Evolutionary conservation across 306 rosid species (phyloP).

Genomic region (Fragaria vesca): DNA sequence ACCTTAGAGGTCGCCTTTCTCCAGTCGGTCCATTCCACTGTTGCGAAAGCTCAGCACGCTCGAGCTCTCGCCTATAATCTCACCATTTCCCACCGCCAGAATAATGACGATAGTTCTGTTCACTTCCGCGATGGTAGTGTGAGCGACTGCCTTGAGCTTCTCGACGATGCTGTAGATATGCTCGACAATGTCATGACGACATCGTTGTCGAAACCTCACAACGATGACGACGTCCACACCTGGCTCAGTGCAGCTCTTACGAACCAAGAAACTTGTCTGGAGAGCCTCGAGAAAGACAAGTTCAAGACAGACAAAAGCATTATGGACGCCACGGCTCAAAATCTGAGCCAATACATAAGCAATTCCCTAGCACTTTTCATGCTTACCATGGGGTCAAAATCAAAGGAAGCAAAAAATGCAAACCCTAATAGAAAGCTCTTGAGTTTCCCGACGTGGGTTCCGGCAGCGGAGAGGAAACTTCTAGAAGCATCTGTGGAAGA

Average conservation of each 20-base stretch:
- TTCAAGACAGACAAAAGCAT: neutral
- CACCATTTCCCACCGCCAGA: conserved; percentile 7
- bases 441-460: conserved; percentile 32
- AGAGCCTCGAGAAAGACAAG: conserved; percentile 16
- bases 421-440: conserved; percentile 15
- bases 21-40: conserved; percentile 22
- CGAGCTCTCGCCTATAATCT: conserved; percentile 28
- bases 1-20: conserved; percentile 9
- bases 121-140: neutral
- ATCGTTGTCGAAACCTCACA: neutral
- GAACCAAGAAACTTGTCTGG: conserved; percentile 38
- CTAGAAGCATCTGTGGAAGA: conserved; percentile 25
- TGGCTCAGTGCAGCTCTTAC: conserved; percentile 46
- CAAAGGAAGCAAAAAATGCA: neutral
- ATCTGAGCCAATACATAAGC: conserved; percentile 19
- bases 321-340: conserved; percentile 10
- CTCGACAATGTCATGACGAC: conserved; percentile 23
- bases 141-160: conserved; percentile 35
- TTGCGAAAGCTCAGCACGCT: conserved; percentile 17
- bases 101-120: neutral
- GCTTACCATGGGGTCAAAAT: neutral
- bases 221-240: conserved; percentile 24
- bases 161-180: conserved; percentile 32
- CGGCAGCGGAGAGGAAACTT: conserved; percentile 29
- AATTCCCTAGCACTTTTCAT: conserved; percentile 24